These are phyloP conservation scores for Hymenochaete sp. DNA, from an alignment of 1,284 basidiomycete species.

Conservation along the genomic window DNA sequence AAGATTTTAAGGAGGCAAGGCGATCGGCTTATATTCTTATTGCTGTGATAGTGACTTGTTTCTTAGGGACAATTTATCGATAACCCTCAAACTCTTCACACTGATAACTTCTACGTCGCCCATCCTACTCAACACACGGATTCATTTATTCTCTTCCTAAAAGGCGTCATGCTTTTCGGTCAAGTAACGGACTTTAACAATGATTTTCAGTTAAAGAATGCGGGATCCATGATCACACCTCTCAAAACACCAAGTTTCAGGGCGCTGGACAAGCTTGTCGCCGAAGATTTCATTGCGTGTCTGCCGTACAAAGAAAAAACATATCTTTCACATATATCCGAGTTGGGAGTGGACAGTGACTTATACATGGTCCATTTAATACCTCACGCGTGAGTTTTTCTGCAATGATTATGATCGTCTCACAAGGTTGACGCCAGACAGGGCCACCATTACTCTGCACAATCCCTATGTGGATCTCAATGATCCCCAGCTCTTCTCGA, in stretches of 20 bases:
- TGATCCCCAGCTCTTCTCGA: slow-evolving; percentile 54
- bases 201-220: slow-evolving; percentile 45
- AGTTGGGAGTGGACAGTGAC: slow-evolving; percentile 64
- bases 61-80: slow-evolving; percentile 31
- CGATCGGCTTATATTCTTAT: slow-evolving; percentile 27
- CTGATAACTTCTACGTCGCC: slow-evolving; percentile 51
- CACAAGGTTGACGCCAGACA: slow-evolving; percentile 25
- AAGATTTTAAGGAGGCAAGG: slow-evolving; percentile 69
- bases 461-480: slow-evolving; percentile 71
- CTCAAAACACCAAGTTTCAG: slow-evolving; percentile 40
- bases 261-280: slow-evolving; percentile 58
- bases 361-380: slow-evolving; percentile 76
- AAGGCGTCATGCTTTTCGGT: slow-evolving; percentile 74
- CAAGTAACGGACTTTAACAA: slow-evolving; percentile 76
- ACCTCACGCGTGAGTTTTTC: slow-evolving; percentile 63
- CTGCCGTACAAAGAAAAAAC: slow-evolving; percentile 51
- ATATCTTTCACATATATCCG: slow-evolving; percentile 42
- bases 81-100: slow-evolving; percentile 63
- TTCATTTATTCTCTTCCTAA: slow-evolving; percentile 68
- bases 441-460: slow-evolving; percentile 76
- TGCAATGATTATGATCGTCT: slow-evolving; percentile 8
- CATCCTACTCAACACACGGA: slow-evolving; percentile 72
- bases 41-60: slow-evolving; percentile 15
- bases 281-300: slow-evolving; percentile 54
- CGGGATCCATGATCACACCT: not conserved